Evolutionary conservation across 208 protist genomes (phyloP).

Genomic region (Leishmania turanica): DNA sequence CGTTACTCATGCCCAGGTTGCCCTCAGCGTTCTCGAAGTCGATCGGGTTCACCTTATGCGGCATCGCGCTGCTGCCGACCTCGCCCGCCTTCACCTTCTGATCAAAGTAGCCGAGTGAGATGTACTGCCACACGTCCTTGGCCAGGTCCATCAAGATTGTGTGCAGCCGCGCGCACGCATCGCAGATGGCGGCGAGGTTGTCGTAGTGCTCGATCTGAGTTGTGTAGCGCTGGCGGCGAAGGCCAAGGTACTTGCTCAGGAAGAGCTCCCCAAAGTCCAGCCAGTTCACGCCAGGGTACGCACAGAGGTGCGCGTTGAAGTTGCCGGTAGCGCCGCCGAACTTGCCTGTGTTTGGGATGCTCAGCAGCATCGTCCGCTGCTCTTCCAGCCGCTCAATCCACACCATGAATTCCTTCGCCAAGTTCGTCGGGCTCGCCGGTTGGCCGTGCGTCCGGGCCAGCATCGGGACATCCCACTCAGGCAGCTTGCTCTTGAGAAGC

Average conservation of each 20-base stretch:
- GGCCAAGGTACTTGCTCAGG: conserved; percentile 72
- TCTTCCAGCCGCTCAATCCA: conserved; percentile 91
- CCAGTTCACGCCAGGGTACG: conserved; percentile 92
- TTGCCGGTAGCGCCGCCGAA: conserved; percentile 96
- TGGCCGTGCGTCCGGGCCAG: conserved; percentile 95
- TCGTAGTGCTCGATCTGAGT: conserved; percentile 97
- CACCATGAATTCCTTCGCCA: conserved; percentile 94
- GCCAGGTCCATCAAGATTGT: conserved; percentile 94
- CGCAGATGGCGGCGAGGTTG: conserved; percentile 90
- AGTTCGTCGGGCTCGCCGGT: conserved; percentile 93
- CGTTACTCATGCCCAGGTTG: conserved; percentile 95
- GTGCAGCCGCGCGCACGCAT: conserved; percentile 91
- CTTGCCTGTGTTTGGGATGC: conserved; percentile 78
- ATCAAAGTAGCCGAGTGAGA: conserved; percentile 95
- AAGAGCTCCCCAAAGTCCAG: conserved; percentile 84
- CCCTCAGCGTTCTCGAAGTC: conserved; percentile 98
- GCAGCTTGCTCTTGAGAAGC: conserved; percentile 52
- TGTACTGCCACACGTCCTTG: conserved; percentile 96
- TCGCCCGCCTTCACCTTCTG: conserved; percentile 93
- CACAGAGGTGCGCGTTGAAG: conserved; percentile 92
- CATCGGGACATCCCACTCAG: conserved; percentile 89
- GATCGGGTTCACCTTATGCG: conserved; percentile 98
- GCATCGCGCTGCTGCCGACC: conserved; percentile 97
- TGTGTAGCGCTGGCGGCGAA: conserved; percentile 87
- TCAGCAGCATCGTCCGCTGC: conserved; percentile 64